phyloP scores from a whole-genome alignment of 2,329 filamentous ascomycete genomes.

The Aspergillus felis region DNA sequence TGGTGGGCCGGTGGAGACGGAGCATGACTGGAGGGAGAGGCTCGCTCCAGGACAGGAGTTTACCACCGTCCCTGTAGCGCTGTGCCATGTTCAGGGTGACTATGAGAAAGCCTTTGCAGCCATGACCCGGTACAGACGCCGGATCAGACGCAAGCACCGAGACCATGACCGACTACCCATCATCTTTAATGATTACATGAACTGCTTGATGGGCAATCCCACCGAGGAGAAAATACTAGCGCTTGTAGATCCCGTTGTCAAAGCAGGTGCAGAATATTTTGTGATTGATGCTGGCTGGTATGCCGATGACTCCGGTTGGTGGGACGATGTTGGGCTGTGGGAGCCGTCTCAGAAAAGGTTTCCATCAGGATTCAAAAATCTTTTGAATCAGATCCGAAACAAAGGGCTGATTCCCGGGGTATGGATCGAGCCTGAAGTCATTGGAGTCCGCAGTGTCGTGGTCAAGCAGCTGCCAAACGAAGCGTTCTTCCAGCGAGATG shows the following conservation, averaged over 20 bases:
- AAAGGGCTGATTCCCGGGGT: conserved; percentile 29
- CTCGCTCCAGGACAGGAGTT: conserved; percentile 23
- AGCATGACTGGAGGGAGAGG: conserved; percentile 27
- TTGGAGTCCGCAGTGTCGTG: conserved; percentile 28
- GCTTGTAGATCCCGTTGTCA: conserved; percentile 24
- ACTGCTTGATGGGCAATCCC: conserved; percentile 38
- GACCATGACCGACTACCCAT: conserved; percentile 29
- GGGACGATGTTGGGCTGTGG: conserved; percentile 37
- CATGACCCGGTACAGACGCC: conserved; percentile 28
- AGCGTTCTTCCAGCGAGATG: conserved; percentile 31
- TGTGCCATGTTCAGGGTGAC: conserved; percentile 20
- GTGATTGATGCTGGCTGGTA: conserved; percentile 39
- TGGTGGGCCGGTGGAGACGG: conserved; percentile 21
- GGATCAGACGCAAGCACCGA: conserved; percentile 24
- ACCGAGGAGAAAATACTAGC: conserved; percentile 31
- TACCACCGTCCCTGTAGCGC: conserved; percentile 19
- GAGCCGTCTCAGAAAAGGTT: conserved; percentile 30
- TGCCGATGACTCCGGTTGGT: conserved; percentile 34
- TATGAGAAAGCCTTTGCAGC: conserved; percentile 22
- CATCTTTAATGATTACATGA: conserved; percentile 42
- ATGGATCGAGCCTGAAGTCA: conserved; percentile 37
- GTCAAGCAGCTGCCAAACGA: conserved; percentile 23
- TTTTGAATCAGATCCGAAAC: conserved; percentile 21
- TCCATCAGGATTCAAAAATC: conserved; percentile 25
- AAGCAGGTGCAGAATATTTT: conserved; percentile 32